phyloP scores from a whole-genome alignment of 179 eudicot genomes.

The Pouteria campechiana region DNA sequence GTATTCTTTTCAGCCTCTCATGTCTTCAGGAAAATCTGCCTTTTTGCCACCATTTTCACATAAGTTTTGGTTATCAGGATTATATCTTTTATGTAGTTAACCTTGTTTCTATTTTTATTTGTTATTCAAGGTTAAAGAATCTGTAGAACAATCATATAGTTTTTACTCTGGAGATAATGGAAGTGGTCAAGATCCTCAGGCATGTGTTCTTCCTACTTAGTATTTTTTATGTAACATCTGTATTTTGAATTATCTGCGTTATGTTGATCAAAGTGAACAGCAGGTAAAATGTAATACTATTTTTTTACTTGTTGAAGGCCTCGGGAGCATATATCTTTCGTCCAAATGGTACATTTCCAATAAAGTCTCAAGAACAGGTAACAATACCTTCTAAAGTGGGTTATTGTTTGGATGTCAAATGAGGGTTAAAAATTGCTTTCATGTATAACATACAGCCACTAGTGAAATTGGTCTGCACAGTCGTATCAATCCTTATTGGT shows the following conservation, averaged over 20 bases:
- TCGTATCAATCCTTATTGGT: too few species aligned
- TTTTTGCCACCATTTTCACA: too few species aligned
- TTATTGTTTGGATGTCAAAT: background rate
- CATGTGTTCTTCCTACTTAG: slow-evolving; percentile 5
- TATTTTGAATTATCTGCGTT: background rate
- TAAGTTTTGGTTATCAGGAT: too few species aligned
- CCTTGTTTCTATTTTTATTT: background rate
- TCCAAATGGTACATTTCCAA: slow-evolving; percentile 58
- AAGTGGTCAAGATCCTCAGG: slow-evolving; percentile 56
- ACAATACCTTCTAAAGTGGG: background rate
- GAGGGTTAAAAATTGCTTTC: too few species aligned
- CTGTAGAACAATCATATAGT: slow-evolving; percentile 60
- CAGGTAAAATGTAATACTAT: background rate
- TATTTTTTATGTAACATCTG: background rate
- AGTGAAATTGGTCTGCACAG: too few species aligned
- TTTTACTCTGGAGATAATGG: slow-evolving; percentile 64
- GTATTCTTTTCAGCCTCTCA: too few species aligned
- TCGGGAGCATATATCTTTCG: slow-evolving; percentile 96
- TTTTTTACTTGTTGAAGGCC: slow-evolving; percentile 42
- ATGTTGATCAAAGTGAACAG: background rate
- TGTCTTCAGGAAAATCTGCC: too few species aligned
- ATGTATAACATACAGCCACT: too few species aligned
- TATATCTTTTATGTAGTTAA: too few species aligned
- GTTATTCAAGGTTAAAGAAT: slow-evolving; percentile 36
- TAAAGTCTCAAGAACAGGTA: slow-evolving; percentile 50